Conservation (phyloP, 345 rosid genomes). For the Turritis glabra region DNA sequence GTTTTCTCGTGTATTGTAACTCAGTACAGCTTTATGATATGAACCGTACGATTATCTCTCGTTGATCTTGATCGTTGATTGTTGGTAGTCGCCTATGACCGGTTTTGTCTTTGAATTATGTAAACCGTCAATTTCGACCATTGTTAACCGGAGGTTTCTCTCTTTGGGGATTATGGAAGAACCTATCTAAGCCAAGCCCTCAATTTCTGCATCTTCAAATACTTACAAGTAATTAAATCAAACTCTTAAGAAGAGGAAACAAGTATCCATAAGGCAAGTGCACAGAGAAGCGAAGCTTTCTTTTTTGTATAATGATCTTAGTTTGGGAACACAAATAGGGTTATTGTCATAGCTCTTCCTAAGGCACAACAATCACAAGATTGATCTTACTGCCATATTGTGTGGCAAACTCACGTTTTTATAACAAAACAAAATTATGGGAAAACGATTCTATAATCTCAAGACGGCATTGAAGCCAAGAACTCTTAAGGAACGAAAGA, state of each 20-base stretch:
- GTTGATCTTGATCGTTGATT: conserved; percentile 3
- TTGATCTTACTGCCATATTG: conserved; percentile 30
- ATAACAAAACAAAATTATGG: not conserved
- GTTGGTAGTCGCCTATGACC: not conserved
- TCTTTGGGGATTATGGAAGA: not conserved
- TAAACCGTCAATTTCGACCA: not conserved
- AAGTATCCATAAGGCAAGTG: not conserved
- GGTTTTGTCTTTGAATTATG: not conserved
- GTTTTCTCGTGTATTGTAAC: not conserved
- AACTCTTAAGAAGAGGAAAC: not conserved
- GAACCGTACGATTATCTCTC: not conserved
- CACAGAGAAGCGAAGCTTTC: not conserved
- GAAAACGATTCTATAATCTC: not conserved
- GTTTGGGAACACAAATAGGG: not conserved
- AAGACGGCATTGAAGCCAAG: not conserved
- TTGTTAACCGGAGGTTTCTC: not conserved
- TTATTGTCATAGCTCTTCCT: not conserved
- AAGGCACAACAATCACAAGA: conserved; percentile 10
- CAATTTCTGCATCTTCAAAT: not conserved
- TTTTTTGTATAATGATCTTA: not conserved
- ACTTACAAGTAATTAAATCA: not conserved
- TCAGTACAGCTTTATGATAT: not conserved
- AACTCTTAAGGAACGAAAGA: not conserved
- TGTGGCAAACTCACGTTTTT: not conserved
- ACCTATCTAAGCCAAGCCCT: not conserved